A percentile compares a stretch with the other conserved stretches of the same genome.
Conservation (phyloP, 2,329 filamentous ascomycete species). For the Trichophyton schoenleinii region DNA sequence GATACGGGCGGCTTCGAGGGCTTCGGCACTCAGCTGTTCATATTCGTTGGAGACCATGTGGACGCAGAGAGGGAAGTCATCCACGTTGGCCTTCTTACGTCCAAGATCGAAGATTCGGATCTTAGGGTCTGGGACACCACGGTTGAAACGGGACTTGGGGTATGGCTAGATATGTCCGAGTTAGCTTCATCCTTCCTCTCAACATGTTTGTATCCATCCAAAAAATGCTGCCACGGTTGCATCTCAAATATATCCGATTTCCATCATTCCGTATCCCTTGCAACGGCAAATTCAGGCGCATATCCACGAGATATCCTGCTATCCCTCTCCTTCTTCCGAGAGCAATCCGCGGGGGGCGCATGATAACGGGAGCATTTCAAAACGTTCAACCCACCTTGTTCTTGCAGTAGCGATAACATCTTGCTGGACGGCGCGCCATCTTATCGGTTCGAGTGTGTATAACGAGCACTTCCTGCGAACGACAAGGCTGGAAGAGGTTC, state of each 20-base stretch:
- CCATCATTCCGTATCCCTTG: not conserved
- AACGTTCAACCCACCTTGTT: slow-evolving; percentile 69
- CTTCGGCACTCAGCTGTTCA: slow-evolving; percentile 99
- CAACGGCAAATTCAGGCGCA: not conserved
- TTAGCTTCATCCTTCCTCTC: not conserved
- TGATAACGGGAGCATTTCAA: not conserved
- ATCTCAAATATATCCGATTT: not conserved
- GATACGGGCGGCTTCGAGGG: slow-evolving; percentile 98
- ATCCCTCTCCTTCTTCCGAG: not conserved
- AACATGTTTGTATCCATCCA: no score
- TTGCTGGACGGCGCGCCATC: slow-evolving; percentile 98
- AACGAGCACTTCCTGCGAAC: slow-evolving; percentile 38
- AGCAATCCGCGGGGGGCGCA: not conserved
- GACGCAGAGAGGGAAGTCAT: slow-evolving; percentile 98
- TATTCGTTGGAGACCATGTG: slow-evolving; percentile 99
- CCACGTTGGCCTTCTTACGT: slow-evolving; percentile 95
- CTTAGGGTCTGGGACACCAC: slow-evolving; percentile 76
- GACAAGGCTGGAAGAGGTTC: slow-evolving; percentile 22
- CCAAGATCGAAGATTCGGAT: slow-evolving; percentile 98
- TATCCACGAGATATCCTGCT: not conserved
- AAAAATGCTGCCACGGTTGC: not conserved
- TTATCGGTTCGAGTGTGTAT: slow-evolving; percentile 48
- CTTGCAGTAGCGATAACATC: slow-evolving; percentile 99
- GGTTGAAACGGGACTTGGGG: slow-evolving; percentile 99
- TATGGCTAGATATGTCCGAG: slow-evolving; percentile 53